Base-by-base conservation (phyloP, 768 basidiomycete genomes). In the Auriscalpium orientale region DNA sequence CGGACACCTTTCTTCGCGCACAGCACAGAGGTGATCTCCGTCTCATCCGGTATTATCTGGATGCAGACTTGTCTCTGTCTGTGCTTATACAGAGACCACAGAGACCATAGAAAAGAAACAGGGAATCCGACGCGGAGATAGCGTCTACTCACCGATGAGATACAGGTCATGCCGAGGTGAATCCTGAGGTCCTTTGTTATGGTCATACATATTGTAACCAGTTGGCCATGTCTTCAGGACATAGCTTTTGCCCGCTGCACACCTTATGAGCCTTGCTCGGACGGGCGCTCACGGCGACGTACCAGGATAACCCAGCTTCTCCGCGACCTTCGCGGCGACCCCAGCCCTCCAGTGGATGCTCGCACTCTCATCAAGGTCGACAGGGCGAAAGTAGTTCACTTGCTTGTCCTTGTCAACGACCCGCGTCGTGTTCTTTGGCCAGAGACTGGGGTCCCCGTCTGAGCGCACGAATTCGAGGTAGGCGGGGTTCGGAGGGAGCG, bases 161-260 rank as follows among this genome's bases (percentile, higher is more conserved):
- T 94, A 94, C 15, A 84, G 71, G 66, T 94, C 91, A 58, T 85
- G 84, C 56, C 91, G 75, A 20, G 86, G 81, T 40, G 69, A 68
- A 11, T 55, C 62, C 38, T 65, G 71, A 8, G 74, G 71, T 0
- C 90, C 87, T 66, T 90, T 90, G 57, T 85, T 74, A 59, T 93
- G 91, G 65, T 88, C 83, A 62, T 72, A 91, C 70, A 92, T 73
- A 21, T 75, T 73, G 71, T 94, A 93, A 16, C 80, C 79, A 16
- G 71, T 67, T 0, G 91, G 91, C 74, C 84, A 91, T 51, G 69
- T 61, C 56, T 77, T 78, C 36, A 93, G 71, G 22, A 86, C 78
- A 64, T 90, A 88, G 9, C 60, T 73, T 10, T 68, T 73, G 11
- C 80, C 82, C 37, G 65, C 83, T 85, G 46, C 18, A 57, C 46